Percentiles rank a stretch among this genome's conserved stretches.
Conservation (phyloP, 257 asterid species). For the Cruciata laevipes region DNA sequence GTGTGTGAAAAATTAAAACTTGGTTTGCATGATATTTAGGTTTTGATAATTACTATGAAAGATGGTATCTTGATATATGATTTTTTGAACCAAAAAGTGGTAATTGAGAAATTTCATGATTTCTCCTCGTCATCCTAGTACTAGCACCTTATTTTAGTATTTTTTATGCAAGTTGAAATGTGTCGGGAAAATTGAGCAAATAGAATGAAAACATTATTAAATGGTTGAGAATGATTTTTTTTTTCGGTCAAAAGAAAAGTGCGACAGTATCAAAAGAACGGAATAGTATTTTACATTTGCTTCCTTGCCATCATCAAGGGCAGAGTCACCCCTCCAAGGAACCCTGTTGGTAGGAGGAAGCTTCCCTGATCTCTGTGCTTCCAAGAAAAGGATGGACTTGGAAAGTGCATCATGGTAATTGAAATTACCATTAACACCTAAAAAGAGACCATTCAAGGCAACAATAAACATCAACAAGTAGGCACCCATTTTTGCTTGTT, state of each 20-base stretch:
- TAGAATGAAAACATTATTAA: too few relatives aligned
- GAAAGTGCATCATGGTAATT: slow-evolving; percentile 53
- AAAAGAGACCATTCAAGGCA: slow-evolving; percentile 15
- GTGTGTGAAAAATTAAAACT: too few relatives aligned
- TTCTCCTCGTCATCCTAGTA: background rate
- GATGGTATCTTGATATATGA: background rate
- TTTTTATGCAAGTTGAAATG: too few relatives aligned
- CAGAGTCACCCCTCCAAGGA: slow-evolving; percentile 81
- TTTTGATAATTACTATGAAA: background rate
- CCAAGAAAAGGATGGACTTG: slow-evolving; percentile 67
- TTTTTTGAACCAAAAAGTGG: background rate
- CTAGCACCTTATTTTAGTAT: background rate
- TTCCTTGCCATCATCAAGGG: slow-evolving; percentile 56
- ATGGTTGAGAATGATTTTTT: too few relatives aligned
- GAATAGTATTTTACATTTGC: slow-evolving; percentile 32
- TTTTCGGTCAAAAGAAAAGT: too few relatives aligned
- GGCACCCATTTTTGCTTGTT: slow-evolving; percentile 11
- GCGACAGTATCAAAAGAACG: background rate
- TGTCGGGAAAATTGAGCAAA: too few relatives aligned
- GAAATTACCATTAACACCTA: slow-evolving; percentile 24
- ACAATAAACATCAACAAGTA: slow-evolving; percentile 26
- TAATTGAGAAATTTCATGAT: background rate
- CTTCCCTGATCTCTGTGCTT: slow-evolving; percentile 88
- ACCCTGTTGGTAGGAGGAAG: slow-evolving; percentile 57
- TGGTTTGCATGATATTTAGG: background rate